Conservation (phyloP, 2,329 filamentous ascomycete species). For the Tolypocladium album region DNA sequence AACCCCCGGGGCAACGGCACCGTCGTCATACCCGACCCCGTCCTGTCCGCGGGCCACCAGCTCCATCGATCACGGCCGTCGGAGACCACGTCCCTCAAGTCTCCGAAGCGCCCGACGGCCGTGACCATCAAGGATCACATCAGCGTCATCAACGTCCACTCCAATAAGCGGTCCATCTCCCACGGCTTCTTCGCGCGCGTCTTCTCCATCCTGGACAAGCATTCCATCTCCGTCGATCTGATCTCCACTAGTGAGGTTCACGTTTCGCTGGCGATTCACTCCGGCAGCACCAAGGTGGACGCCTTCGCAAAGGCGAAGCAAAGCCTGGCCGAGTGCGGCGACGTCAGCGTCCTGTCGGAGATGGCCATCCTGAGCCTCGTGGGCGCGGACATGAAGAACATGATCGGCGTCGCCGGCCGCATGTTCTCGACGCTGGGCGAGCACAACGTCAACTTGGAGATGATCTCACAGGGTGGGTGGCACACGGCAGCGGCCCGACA, state of each 20-base stretch:
- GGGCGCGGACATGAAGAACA: conserved; percentile 94
- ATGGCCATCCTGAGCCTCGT: conserved; percentile 97
- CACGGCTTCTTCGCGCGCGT: conserved; percentile 94
- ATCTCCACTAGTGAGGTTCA: conserved; percentile 97
- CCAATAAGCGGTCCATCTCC: conserved; percentile 90
- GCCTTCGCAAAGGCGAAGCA: conserved; percentile 57
- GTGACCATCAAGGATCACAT: conserved; percentile 98
- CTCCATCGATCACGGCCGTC: conserved; percentile 41
- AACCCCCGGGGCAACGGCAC: conserved; percentile 72
- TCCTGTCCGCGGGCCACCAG: conserved; percentile 43
- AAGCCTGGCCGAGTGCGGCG: conserved; percentile 70
- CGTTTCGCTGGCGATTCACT: conserved; percentile 92
- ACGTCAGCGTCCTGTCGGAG: conserved; percentile 78
- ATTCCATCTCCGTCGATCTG: conserved; percentile 84
- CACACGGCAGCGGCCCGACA: background rate
- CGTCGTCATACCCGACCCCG: conserved; percentile 68
- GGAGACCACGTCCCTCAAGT: conserved; percentile 26
- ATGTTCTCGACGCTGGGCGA: conserved; percentile 95
- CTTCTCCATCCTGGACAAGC: conserved; percentile 80
- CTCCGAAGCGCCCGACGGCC: conserved; percentile 68
- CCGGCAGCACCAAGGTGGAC: conserved; percentile 53
- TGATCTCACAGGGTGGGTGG: conserved; percentile 88
- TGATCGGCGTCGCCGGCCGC: conserved; percentile 82
- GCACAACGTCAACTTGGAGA: conserved; percentile 93
- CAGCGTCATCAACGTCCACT: conserved; percentile 94